Evolutionary conservation across 805 yeast genomes (phyloP).

Genomic region (Starmerella ratchasimensis): DNA sequence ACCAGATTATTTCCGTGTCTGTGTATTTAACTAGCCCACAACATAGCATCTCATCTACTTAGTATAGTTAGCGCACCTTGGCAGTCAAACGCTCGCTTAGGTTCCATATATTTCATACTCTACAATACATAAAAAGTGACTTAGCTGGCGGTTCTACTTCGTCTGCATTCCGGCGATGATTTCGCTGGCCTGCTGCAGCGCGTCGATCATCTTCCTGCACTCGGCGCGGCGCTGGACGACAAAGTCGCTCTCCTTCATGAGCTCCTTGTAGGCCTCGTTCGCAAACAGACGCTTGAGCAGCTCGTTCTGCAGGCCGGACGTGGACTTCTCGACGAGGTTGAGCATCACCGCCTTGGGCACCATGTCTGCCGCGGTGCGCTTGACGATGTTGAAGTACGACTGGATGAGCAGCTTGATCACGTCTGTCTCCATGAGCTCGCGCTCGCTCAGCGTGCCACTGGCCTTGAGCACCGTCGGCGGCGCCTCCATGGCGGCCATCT

Average conservation of each 20-base stretch:
- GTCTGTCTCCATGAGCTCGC: conserved; percentile 94
- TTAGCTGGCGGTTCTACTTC: no score
- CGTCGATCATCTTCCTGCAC: conserved; percentile 89
- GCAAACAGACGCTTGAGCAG: conserved; percentile 76
- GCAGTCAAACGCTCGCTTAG: no score
- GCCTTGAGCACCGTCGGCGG: conserved; percentile 94
- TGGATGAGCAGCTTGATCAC: conserved; percentile 84
- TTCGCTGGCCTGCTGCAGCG: conserved; percentile 75
- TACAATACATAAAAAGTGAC: no score
- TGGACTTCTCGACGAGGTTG: conserved; percentile 71
- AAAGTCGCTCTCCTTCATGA: conserved; percentile 80
- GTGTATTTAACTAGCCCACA: no score
- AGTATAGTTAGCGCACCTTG: no score
- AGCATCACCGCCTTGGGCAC: conserved; percentile 94
- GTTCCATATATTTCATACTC: no score
- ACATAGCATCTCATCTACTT: no score
- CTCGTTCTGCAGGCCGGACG: conserved; percentile 80
- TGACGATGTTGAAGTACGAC: conserved; percentile 83
- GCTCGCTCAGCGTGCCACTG: conserved; percentile 80
- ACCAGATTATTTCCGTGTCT: no score
- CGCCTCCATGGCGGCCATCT: conserved; percentile 89
- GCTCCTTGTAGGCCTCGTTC: conserved; percentile 48
- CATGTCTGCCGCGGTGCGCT: conserved; percentile 82
- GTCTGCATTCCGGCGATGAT: conserved; percentile 39
- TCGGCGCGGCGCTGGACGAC: conserved; percentile 92